phyloP scores from a whole-genome alignment of 2,329 filamentous ascomycete genomes.

The Colletotrichum lentis region DNA sequence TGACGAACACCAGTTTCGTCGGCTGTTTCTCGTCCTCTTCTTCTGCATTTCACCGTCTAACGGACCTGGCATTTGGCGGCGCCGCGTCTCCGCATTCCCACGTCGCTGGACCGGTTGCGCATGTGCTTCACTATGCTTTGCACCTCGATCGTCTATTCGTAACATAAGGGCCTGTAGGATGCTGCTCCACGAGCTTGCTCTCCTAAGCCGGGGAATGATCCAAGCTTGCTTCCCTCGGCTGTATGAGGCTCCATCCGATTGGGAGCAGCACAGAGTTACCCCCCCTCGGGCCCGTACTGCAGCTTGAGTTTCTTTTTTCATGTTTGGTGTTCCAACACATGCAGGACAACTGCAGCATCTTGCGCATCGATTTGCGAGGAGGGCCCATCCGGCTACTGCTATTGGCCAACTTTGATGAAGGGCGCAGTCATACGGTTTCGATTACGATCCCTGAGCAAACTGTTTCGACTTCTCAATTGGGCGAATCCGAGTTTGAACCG shows the following conservation, averaged over 20 bases:
- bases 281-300: conserved; percentile 3
- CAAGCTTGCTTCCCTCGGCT: conserved; percentile 17
- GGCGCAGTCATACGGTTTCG: not conserved
- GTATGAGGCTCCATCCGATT: not conserved
- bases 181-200: not conserved
- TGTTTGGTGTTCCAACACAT: not conserved
- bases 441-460: conserved; percentile 2
- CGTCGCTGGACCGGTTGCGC: conserved; percentile 30
- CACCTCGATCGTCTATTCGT: conserved; percentile 2
- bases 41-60: conserved; percentile 21
- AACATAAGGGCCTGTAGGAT: not conserved
- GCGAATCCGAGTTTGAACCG: not conserved
- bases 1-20: conserved; percentile 7
- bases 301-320: conserved; percentile 20
- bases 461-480: not conserved
- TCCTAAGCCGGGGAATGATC: not conserved
- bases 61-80: conserved; percentile 14
- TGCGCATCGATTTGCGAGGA: not conserved
- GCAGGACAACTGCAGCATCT: conserved; percentile 20
- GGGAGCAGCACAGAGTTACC: conserved; percentile 5
- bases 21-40: conserved; percentile 9
- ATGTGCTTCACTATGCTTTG: conserved; percentile 31
- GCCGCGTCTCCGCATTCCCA: conserved; percentile 21
- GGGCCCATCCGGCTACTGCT: not conserved
- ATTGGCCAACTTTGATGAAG: not conserved